Conservation (phyloP, 2,329 filamentous ascomycete species). For the Cadophora sp. region DNA sequence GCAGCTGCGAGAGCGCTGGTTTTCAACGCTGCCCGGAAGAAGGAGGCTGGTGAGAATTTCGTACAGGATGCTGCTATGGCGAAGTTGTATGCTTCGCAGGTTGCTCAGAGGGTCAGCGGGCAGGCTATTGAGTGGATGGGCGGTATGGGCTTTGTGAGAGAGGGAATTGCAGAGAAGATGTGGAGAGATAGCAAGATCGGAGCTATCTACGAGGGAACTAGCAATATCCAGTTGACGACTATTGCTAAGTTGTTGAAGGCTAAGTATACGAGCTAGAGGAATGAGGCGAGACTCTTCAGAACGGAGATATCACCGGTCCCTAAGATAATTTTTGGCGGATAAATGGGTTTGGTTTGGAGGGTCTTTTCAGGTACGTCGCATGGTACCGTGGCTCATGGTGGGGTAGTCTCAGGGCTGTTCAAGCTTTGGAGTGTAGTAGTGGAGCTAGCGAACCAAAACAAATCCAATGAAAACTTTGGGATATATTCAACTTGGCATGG, state of each 20-base stretch:
- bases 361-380: slow-evolving; percentile 1
- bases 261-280: slow-evolving; percentile 59
- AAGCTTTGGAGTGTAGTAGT: neutral
- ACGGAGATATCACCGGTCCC: neutral
- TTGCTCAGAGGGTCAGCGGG: slow-evolving; percentile 84
- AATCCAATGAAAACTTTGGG: neutral
- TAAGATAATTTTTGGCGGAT: neutral
- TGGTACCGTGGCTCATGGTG: neutral
- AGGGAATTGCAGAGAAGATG: slow-evolving; percentile 97
- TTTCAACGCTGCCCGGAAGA: slow-evolving; percentile 96
- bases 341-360: neutral
- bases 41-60: slow-evolving; percentile 96
- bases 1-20: slow-evolving; percentile 88
- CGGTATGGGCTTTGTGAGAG: slow-evolving; percentile 97
- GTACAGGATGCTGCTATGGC: slow-evolving; percentile 97
- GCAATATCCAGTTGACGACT: slow-evolving; percentile 75
- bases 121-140: slow-evolving; percentile 99
- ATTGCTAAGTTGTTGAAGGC: slow-evolving; percentile 75
- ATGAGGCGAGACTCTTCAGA: neutral
- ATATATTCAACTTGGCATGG: neutral
- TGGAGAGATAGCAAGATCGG: slow-evolving; percentile 99
- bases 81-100: slow-evolving; percentile 92
- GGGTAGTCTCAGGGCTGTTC: neutral
- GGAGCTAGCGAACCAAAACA: neutral
- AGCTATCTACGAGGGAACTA: slow-evolving; percentile 94